Percentiles rank a stretch among this genome's conserved stretches.
These are phyloP conservation scores for Physcomitrellopsis africana DNA, from an alignment of 225 moss, liverwort and hornwort species.

Conservation along the genomic window DNA sequence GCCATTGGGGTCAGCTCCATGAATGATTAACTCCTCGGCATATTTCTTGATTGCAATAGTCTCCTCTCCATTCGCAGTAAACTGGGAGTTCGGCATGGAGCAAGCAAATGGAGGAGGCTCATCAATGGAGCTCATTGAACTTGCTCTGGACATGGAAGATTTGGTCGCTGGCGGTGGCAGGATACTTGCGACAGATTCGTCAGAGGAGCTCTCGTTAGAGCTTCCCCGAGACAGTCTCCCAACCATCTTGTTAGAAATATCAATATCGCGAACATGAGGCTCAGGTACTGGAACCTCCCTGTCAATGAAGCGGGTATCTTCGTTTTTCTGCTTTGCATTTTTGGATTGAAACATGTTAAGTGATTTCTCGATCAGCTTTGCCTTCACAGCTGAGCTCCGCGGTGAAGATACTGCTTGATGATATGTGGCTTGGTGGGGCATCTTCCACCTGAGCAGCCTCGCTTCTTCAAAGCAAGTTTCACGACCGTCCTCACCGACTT, in stretches of 20 bases:
- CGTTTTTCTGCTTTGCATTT: constrained; percentile 20
- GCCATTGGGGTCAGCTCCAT: constrained; percentile 57
- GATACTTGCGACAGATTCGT: constrained; percentile 4
- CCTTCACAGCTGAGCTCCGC: constrained; percentile 50
- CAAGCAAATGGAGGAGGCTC: constrained; percentile 47
- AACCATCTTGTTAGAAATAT: not conserved
- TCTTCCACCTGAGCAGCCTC: constrained; percentile 45
- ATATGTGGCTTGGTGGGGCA: constrained; percentile 28
- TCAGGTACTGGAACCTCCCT: constrained; percentile 26
- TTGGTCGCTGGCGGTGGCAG: constrained; percentile 23
- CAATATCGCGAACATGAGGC: not conserved
- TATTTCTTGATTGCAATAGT: constrained; percentile 88
- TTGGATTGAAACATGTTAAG: constrained; percentile 53
- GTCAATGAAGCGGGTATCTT: constrained; percentile 30
- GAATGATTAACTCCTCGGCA: constrained; percentile 75
- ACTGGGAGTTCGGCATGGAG: constrained; percentile 46
- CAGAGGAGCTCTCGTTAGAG: constrained; percentile 23
- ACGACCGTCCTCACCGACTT: constrained; percentile 19
- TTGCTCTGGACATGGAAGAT: constrained; percentile 38
- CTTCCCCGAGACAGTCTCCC: not conserved
- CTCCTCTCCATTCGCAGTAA: constrained; percentile 77
- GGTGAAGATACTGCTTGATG: constrained; percentile 29
- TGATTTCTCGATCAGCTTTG: constrained; percentile 59
- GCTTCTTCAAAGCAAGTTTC: constrained; percentile 61
- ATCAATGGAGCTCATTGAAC: constrained; percentile 38